Percentiles rank a stretch among this genome's conserved stretches.
Evolutionary conservation across 805 yeast genomes (phyloP).

Genomic region (Debaryomyces hansenii): DNA sequence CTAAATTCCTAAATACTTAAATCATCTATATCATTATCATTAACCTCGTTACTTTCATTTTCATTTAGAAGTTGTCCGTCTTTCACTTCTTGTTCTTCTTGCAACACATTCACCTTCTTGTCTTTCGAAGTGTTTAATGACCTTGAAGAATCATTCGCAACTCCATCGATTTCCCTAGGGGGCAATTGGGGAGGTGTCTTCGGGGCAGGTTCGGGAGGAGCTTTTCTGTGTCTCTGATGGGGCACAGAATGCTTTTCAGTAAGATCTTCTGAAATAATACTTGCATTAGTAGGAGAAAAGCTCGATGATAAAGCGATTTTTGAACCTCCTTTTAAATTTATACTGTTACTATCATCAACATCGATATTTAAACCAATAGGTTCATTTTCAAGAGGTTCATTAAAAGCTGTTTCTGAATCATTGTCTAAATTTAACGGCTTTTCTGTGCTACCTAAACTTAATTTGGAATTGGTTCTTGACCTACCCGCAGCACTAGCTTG

Average conservation of each 20-base stretch:
- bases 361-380: background rate
- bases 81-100: too few relatives aligned
- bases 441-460: constrained; percentile 10
- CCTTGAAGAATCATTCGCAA: too few relatives aligned
- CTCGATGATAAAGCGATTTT: background rate
- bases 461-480: constrained; percentile 11
- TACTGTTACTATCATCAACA: background rate
- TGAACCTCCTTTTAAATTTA: background rate
- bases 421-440: background rate
- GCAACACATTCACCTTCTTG: too few relatives aligned
- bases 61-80: too few relatives aligned
- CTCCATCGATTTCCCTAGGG: background rate
- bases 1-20: background rate
- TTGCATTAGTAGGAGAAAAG: background rate
- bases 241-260: background rate
- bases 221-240: constrained; percentile 10
- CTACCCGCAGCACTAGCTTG: background rate
- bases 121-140: too few relatives aligned
- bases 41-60: background rate
- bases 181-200: constrained; percentile 4
- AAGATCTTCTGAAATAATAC: background rate
- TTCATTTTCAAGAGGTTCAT: background rate
- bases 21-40: background rate
- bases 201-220: constrained; percentile 14
- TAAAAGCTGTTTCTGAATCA: background rate